A percentile compares a stretch with the other conserved stretches of the same genome.
These are phyloP conservation scores for Mycena citricolor DNA, from an alignment of 1,284 basidiomycete genomes.

Conservation along the genomic window DNA sequence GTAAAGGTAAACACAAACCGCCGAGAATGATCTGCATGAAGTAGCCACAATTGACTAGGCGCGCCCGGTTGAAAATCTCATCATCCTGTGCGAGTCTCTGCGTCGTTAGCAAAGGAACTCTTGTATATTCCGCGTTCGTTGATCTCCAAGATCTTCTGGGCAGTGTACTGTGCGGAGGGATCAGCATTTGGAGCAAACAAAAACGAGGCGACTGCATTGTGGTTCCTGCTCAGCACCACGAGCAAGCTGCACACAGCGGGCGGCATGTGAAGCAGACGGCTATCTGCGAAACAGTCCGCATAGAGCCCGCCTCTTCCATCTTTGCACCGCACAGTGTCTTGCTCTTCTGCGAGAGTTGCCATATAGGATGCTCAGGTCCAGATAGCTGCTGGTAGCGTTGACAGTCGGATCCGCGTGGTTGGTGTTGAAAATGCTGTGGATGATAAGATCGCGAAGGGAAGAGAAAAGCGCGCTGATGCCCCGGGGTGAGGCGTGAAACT, in stretches of 20 bases:
- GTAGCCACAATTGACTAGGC: slow-evolving; percentile 72
- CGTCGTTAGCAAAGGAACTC: slow-evolving; percentile 32
- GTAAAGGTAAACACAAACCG: slow-evolving; percentile 32
- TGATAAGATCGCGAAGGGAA: slow-evolving; percentile 75
- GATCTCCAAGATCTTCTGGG: slow-evolving; percentile 64
- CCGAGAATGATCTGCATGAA: slow-evolving; percentile 72
- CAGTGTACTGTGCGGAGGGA: slow-evolving; percentile 60
- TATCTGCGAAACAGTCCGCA: slow-evolving; percentile 71
- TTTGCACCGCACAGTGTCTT: slow-evolving; percentile 52
- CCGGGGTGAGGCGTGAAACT: slow-evolving; percentile 53
- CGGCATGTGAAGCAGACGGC: slow-evolving; percentile 71
- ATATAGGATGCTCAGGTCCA: slow-evolving; percentile 78
- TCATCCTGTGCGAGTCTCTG: slow-evolving; percentile 56
- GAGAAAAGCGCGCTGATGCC: slow-evolving; percentile 73
- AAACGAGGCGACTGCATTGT: slow-evolving; percentile 50
- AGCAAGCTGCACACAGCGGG: slow-evolving; percentile 69
- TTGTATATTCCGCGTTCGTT: slow-evolving; percentile 59
- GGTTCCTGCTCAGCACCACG: slow-evolving; percentile 71
- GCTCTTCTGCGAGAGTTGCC: slow-evolving; percentile 54
- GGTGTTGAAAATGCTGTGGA: slow-evolving; percentile 74
- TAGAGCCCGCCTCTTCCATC: slow-evolving; percentile 67
- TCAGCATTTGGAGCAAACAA: slow-evolving; percentile 14
- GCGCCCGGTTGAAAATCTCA: slow-evolving; percentile 74
- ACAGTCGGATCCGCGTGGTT: slow-evolving; percentile 49
- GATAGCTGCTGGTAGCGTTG: slow-evolving; percentile 73